Base-by-base conservation (phyloP, 164 flowering plant genomes). In the Nelumbo lutea region DNA sequence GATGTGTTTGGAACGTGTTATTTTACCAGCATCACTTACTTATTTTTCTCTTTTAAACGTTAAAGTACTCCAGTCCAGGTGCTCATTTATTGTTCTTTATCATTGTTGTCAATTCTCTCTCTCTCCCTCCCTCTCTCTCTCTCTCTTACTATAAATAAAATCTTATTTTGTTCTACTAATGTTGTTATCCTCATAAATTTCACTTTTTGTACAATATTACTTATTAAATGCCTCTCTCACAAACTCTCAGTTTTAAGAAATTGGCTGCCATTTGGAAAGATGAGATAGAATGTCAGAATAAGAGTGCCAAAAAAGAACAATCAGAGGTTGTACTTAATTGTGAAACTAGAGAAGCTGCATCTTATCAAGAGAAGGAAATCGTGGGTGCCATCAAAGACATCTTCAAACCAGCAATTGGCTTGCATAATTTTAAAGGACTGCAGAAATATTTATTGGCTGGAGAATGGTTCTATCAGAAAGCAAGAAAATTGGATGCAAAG, bases 201-300 rank as follows among this genome's bases (percentile, higher is more conserved):
- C 15, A 42, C 15, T 41, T 53, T 61, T 44, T 27, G 68, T 40
- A 65, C 10, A 48, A 42, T 48, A n/a, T 53, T 67, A 52, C 62
- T 62, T 52, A 52, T 3, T 14, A 57, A 15, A 4, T 60, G 46
- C 27, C 59, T 56, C 39, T 69, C 14, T 68, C 38, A 42, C 44
- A 48, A 15, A 58, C 62, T 40, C 78, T 73, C 80, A 95, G 98
- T 70, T 89, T 95, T 69, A 84, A 85, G 74, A 79, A 85, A 78
- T 79, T 95, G 61, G 81, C 72, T 70, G 69, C 79, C 64, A 74
- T 78, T 67, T 82, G 81, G 86, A 72, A 82, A 76, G 88, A 81
- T 71, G 92, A 87, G 64, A 66, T 80, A 52, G 72, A 64, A 66
- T 67, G 64, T 67, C 72, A 76, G 46, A 73, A 61, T 39, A 42